Percentiles rank a stretch among this genome's conserved stretches.
phyloP scores from a whole-genome alignment of 495 filamentous ascomycete genomes.

The Talaromyces liani region DNA sequence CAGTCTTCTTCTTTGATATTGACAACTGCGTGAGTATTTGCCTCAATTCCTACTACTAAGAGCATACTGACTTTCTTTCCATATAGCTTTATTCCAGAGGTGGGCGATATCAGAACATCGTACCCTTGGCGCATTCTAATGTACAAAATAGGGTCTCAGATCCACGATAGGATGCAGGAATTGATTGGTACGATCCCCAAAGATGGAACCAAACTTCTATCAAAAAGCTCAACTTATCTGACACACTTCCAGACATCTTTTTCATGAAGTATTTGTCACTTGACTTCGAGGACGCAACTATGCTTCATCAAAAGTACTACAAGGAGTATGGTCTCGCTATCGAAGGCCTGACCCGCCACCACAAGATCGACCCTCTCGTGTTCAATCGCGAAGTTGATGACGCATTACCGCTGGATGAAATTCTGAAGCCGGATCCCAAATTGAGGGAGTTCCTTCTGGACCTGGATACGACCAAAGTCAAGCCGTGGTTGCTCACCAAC shows the following conservation, averaged over 20 bases:
- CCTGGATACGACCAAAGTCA: slow-evolving; percentile 72
- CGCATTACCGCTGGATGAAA: slow-evolving; percentile 76
- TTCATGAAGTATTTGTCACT: slow-evolving; percentile 74
- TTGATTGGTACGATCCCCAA: slow-evolving; percentile 45
- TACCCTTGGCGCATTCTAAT: slow-evolving; percentile 10
- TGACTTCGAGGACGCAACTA: slow-evolving; percentile 61
- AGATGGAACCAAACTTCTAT: too few species aligned
- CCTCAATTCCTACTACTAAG: neutral
- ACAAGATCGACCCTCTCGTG: slow-evolving; percentile 90
- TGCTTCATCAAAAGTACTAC: slow-evolving; percentile 88
- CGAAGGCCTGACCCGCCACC: slow-evolving; percentile 84
- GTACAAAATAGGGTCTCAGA: slow-evolving; percentile 46
- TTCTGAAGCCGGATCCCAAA: slow-evolving; percentile 69
- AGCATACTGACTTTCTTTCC: slow-evolving; percentile 13
- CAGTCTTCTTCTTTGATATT: slow-evolving; percentile 86
- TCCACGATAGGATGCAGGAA: slow-evolving; percentile 66
- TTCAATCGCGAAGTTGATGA: slow-evolving; percentile 96
- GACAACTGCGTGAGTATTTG: slow-evolving; percentile 77
- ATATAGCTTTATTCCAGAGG: slow-evolving; percentile 48
- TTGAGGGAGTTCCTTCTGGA: slow-evolving; percentile 71
- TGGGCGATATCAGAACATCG: slow-evolving; percentile 13
- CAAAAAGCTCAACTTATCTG: neutral
- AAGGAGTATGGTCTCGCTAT: slow-evolving; percentile 94
- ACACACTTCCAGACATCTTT: slow-evolving; percentile 52
- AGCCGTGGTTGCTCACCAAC: slow-evolving; percentile 92